Percentiles rank a stretch among this genome's conserved stretches.
Conservation (phyloP, 2,329 filamentous ascomycete genomes). For the Fusarium oxysporum region DNA sequence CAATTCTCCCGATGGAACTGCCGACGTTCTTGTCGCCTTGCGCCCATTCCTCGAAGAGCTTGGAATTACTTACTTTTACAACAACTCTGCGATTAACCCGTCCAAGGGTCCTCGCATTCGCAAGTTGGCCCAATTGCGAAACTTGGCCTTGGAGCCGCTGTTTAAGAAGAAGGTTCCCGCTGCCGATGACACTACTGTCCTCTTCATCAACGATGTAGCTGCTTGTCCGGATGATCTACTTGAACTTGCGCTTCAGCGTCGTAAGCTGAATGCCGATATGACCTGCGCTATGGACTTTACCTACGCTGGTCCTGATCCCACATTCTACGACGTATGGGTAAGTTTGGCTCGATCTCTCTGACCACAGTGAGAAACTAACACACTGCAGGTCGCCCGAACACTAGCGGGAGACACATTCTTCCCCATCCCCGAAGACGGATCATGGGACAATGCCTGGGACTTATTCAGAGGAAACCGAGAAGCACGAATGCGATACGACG, state of each 20-base stretch:
- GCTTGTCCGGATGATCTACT: constrained; percentile 67
- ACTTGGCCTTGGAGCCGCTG: constrained; percentile 63
- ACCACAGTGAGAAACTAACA: not conserved
- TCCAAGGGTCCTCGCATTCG: constrained; percentile 57
- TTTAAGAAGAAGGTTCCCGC: constrained; percentile 43
- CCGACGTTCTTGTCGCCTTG: constrained; percentile 60
- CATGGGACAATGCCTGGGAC: constrained; percentile 62
- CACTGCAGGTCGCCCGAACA: constrained; percentile 57
- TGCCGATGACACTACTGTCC: constrained; percentile 55
- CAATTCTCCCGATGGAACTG: constrained; percentile 65
- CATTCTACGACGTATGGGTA: constrained; percentile 67
- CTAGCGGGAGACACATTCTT: constrained; percentile 68
- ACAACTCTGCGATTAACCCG: constrained; percentile 58
- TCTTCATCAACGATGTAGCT: constrained; percentile 68
- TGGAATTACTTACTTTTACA: constrained; percentile 57
- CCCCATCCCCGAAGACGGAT: constrained; percentile 61
- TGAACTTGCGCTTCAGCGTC: constrained; percentile 64
- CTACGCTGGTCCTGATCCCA: constrained; percentile 56
- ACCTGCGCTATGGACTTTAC: constrained; percentile 71
- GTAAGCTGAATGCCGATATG: constrained; percentile 62
- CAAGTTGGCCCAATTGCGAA: constrained; percentile 62
- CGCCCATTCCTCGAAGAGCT: constrained; percentile 53
- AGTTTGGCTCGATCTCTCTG: rapidly evolving
- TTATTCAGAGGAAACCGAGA: constrained; percentile 64
- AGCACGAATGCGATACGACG: constrained; percentile 50